phyloP scores from a whole-genome alignment of 148 eudicot species.

The Linanthus parryae region DNA sequence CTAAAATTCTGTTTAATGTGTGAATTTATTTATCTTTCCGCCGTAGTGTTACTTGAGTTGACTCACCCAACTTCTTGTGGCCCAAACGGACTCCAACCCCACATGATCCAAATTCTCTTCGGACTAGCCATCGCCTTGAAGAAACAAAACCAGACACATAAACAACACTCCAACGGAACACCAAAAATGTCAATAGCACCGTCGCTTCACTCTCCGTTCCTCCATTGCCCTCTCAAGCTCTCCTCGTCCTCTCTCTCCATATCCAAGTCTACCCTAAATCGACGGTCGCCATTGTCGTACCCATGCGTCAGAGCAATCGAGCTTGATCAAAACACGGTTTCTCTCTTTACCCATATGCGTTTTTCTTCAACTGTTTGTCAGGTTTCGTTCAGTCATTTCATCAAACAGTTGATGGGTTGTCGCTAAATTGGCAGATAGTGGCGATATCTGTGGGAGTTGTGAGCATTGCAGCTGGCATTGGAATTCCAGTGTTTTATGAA shows the following conservation, averaged over 20 bases:
- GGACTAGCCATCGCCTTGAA: background rate
- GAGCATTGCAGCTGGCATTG: constrained; percentile 88
- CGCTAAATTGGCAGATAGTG: constrained; percentile 40
- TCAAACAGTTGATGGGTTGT: background rate
- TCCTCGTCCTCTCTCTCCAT: constrained; percentile 31
- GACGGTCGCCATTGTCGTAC: constrained; percentile 26
- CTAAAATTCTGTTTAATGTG: too few species aligned
- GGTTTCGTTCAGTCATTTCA: background rate
- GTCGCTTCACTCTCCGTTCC: constrained; percentile 46
- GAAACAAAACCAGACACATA: background rate
- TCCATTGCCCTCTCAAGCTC: constrained; percentile 32
- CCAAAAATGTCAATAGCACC: constrained; percentile 28
- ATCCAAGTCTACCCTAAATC: constrained; percentile 24
- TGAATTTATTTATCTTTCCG: too few species aligned
- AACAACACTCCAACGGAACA: background rate
- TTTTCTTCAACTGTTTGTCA: background rate
- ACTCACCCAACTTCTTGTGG: too few species aligned
- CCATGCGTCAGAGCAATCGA: constrained; percentile 69
- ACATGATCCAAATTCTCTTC: constrained; percentile 34
- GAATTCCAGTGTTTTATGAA: constrained; percentile 86
- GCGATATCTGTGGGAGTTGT: constrained; percentile 82
- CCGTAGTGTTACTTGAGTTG: too few species aligned
- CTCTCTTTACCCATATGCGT: background rate
- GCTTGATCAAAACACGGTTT: constrained; percentile 80
- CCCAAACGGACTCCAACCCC: constrained; percentile 22